Percentiles rank a stretch among this genome's conserved stretches.
Evolutionary conservation across 768 basidiomycete genomes (phyloP).

Genomic region (Cystobasidium tubakii): DNA sequence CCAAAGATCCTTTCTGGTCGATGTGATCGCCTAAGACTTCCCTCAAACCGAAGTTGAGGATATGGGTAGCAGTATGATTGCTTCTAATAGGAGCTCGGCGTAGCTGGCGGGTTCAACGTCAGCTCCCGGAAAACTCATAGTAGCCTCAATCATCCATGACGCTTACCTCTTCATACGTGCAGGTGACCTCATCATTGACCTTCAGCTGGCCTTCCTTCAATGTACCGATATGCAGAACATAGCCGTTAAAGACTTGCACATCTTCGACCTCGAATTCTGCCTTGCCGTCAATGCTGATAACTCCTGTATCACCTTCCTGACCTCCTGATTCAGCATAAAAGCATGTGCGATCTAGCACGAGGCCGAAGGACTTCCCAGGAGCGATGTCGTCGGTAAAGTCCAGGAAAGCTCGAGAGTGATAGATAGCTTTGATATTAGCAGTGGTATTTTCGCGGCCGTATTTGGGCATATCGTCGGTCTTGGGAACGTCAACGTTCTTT

Average conservation of each 20-base stretch:
- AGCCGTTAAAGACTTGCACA: conserved; percentile 90
- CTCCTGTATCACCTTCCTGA: conserved; percentile 93
- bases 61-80: conserved; percentile 97
- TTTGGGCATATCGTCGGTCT: conserved; percentile 88
- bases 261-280: conserved; percentile 90
- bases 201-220: conserved; percentile 79
- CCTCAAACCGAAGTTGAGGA: conserved; percentile 86
- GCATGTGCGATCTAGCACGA: conserved; percentile 83
- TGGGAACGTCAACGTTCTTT: conserved; percentile 66
- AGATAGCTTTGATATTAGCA: conserved; percentile 73
- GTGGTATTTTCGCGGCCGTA: conserved; percentile 78
- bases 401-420: conserved; percentile 68
- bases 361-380: conserved; percentile 60
- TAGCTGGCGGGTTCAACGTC: conserved; percentile 54
- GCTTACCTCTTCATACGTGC: conserved; percentile 88
- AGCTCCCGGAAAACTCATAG: neutral
- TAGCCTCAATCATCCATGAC: no score
- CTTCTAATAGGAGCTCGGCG: conserved; percentile 93
- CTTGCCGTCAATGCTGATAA: conserved; percentile 81
- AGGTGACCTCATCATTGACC: conserved; percentile 73
- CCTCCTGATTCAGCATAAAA: conserved; percentile 98
- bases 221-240: conserved; percentile 84
- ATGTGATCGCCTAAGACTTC: conserved; percentile 95
- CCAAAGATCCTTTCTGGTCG: conserved; percentile 95
- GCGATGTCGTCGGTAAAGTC: conserved; percentile 50